Conservation (phyloP, 305 asterid species). For the Galium porrigens region DNA sequence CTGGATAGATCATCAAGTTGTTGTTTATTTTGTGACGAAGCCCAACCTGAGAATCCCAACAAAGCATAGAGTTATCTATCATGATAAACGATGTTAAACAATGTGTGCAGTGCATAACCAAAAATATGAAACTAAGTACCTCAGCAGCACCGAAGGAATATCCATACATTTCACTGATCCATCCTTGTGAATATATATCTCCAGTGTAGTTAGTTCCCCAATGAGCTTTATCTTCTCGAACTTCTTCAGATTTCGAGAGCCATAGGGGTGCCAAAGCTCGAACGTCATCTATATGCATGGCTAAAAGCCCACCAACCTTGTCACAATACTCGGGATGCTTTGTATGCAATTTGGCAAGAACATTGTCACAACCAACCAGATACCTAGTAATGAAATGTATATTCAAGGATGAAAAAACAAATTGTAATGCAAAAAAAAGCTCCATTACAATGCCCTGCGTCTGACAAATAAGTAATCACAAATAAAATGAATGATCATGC, state of each 20-base stretch:
- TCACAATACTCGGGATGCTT: slow-evolving; percentile 80
- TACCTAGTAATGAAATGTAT: too few species aligned
- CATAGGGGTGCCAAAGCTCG: slow-evolving; percentile 80
- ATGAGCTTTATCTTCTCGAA: slow-evolving; percentile 67
- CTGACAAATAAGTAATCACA: not conserved
- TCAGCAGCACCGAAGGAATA: slow-evolving; percentile 95
- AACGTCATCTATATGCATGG: slow-evolving; percentile 91
- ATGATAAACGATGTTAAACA: not conserved
- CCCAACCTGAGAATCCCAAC: slow-evolving; percentile 44
- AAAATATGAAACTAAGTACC: slow-evolving; percentile 23
- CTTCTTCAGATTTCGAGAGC: slow-evolving; percentile 86
- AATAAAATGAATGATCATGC: not conserved
- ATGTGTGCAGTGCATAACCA: not conserved
- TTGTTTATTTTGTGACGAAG: slow-evolving; percentile 77
- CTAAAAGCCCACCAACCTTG: slow-evolving; percentile 91
- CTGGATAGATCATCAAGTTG: slow-evolving; percentile 90
- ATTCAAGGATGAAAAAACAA: too few species aligned
- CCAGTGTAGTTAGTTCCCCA: slow-evolving; percentile 86
- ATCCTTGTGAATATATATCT: slow-evolving; percentile 63
- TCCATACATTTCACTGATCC: slow-evolving; percentile 99
- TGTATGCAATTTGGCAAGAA: slow-evolving; percentile 77
- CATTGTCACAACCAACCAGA: slow-evolving; percentile 72
- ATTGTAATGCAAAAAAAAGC: too few species aligned
- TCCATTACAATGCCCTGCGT: not conserved
- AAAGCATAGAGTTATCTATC: not conserved